Evolutionary conservation across 192 early-diverging fungal species (phyloP).

Genomic region (Coemansia pectinata): DNA sequence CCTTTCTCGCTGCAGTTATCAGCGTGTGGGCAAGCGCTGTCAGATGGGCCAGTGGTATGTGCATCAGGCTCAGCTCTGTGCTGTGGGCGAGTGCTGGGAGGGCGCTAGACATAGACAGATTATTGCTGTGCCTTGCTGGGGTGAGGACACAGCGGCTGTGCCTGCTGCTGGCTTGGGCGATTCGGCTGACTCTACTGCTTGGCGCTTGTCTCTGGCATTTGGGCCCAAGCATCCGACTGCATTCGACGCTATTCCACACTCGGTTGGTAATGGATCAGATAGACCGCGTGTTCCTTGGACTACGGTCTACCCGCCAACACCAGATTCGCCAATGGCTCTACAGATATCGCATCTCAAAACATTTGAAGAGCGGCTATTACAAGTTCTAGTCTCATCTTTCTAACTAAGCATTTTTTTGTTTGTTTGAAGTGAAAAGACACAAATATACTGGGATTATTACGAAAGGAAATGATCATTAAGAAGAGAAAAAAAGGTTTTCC

Average conservation of each 20-base stretch:
- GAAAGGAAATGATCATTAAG: no score
- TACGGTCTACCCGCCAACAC: constrained; percentile 30
- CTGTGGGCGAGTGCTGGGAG: constrained; percentile 50
- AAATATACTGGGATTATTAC: no score
- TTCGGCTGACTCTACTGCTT: not conserved
- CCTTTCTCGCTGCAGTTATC: constrained; percentile 22
- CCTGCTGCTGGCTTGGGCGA: not conserved
- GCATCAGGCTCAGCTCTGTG: constrained; percentile 55
- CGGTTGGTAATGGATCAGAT: not conserved
- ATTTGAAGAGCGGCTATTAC: constrained; percentile 37
- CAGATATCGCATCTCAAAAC: constrained; percentile 8
- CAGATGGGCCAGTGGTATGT: constrained; percentile 53
- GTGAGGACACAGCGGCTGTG: not conserved
- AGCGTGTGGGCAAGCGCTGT: constrained; percentile 10
- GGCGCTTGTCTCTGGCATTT: constrained; percentile 39
- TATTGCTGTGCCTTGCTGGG: constrained; percentile 46
- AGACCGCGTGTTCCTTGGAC: constrained; percentile 31
- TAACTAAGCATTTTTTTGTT: not conserved
- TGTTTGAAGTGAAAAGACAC: not conserved
- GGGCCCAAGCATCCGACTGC: constrained; percentile 47
- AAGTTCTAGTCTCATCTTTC: constrained; percentile 20
- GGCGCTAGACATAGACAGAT: constrained; percentile 42
- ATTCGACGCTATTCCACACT: constrained; percentile 9
- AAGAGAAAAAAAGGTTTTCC: no score
- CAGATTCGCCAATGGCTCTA: not conserved